Conservation (phyloP, 805 yeast genomes). For the Yarrowia sp. region DNA sequence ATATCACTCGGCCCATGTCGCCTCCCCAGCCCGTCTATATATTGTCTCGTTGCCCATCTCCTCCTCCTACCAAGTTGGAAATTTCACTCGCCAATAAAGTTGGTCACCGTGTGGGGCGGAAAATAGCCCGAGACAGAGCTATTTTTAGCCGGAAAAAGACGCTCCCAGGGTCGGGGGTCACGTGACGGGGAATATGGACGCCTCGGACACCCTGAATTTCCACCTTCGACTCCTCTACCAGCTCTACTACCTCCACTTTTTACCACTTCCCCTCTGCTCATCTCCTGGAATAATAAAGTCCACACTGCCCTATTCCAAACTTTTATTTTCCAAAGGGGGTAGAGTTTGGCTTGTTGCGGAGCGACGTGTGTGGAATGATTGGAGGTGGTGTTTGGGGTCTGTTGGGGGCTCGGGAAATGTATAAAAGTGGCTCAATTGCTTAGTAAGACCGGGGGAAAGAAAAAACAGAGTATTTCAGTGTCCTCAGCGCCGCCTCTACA, state of each 20-base stretch:
- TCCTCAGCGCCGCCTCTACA: too few relatives aligned
- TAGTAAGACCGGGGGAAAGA: too few relatives aligned
- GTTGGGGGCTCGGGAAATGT: not conserved
- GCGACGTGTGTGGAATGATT: slow-evolving; percentile 30
- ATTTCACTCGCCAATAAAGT: slow-evolving; percentile 35
- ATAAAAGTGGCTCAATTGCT: too few relatives aligned
- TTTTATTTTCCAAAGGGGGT: slow-evolving; percentile 9
- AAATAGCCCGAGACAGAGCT: not conserved
- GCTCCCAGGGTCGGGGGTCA: not conserved
- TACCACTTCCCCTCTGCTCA: not conserved
- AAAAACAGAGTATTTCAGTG: too few relatives aligned
- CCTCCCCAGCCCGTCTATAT: too few relatives aligned
- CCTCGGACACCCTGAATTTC: too few relatives aligned
- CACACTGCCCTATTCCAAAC: slow-evolving; percentile 24
- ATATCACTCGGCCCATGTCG: too few relatives aligned
- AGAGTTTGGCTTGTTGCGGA: slow-evolving; percentile 29
- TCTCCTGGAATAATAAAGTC: too few relatives aligned
- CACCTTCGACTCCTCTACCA: not conserved
- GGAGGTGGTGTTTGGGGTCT: not conserved
- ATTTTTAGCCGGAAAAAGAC: too few relatives aligned
- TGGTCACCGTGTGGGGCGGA: slow-evolving; percentile 37
- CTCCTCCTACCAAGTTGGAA: slow-evolving; percentile 7
- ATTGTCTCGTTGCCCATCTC: too few relatives aligned
- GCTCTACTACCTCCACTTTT: not conserved
- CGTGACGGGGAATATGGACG: not conserved